Conservation (phyloP, 306 rosid species). For the Benincasa hispida region DNA sequence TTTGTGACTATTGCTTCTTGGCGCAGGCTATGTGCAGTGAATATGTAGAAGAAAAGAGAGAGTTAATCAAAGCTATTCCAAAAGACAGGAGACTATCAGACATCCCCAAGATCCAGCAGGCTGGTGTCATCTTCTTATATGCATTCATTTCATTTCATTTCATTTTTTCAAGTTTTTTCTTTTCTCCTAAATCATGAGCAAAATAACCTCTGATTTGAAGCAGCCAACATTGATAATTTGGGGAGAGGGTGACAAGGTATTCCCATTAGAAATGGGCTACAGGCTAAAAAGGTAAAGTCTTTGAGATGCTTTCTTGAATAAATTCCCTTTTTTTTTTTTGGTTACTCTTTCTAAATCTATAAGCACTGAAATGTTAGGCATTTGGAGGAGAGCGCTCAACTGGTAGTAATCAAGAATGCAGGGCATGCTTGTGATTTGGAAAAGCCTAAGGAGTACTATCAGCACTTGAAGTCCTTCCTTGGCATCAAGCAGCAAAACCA, state of each 20-base stretch:
- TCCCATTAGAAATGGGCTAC: constrained; percentile 50
- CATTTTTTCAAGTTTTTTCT: too few relatives aligned
- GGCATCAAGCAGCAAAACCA: background rate
- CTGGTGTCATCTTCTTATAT: background rate
- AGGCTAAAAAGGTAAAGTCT: constrained; percentile 39
- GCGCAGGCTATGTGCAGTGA: constrained; percentile 56
- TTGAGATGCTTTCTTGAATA: background rate
- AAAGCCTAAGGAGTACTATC: constrained; percentile 41
- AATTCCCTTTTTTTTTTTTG: background rate
- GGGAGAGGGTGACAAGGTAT: constrained; percentile 67
- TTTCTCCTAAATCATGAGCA: background rate
- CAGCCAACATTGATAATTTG: constrained; percentile 65
- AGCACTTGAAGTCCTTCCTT: constrained; percentile 22
- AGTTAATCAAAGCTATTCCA: constrained; percentile 37
- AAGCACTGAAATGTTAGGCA: constrained; percentile 21
- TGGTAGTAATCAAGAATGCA: constrained; percentile 45
- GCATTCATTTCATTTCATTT: background rate
- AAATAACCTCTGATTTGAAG: background rate
- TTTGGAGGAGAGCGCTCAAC: constrained; percentile 46
- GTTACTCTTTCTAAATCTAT: background rate
- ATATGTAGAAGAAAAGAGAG: constrained; percentile 44
- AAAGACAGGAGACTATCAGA: constrained; percentile 25
- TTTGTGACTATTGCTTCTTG: background rate
- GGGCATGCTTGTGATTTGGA: constrained; percentile 56
- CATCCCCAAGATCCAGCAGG: constrained; percentile 36